A percentile compares a stretch with the other conserved stretches of the same genome.
phyloP scores from a whole-genome alignment of 192 early-diverging fungal species.

The Backusella mclennaniae region DNA sequence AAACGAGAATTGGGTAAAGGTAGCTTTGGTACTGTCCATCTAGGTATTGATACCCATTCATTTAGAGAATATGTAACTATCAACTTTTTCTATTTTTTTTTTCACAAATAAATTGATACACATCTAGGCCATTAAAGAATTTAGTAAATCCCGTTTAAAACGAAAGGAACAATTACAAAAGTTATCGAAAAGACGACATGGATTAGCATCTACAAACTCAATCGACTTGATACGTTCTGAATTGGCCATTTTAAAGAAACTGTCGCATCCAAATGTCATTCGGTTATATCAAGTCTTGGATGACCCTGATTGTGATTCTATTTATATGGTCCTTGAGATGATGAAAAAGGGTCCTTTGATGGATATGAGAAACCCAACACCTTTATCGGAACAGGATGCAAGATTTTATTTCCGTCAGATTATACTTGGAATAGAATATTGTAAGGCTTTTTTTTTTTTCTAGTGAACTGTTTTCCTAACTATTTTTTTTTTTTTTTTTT shows the following conservation, averaged over 20 bases:
- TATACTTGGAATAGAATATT: conserved; percentile 5
- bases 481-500: background rate
- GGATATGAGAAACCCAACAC: background rate
- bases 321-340: conserved; percentile 1
- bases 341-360: background rate
- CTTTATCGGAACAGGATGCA: background rate
- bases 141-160: background rate
- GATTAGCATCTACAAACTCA: background rate
- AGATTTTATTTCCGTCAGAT: background rate
- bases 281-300: background rate
- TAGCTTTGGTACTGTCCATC: background rate
- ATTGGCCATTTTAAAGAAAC: background rate
- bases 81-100: background rate
- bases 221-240: background rate
- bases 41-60: background rate
- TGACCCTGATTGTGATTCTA: background rate
- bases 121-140: background rate
- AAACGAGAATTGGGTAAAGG: background rate
- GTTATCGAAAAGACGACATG: background rate
- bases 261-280: background rate
- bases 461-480: background rate
- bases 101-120: background rate
- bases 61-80: background rate
- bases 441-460: background rate
- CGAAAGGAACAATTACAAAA: background rate